Evolutionary conservation across 768 basidiomycete genomes (phyloP), one percentile per base, ranked within the genome.

Genomic region (Boletellus ananiceps): DNA sequence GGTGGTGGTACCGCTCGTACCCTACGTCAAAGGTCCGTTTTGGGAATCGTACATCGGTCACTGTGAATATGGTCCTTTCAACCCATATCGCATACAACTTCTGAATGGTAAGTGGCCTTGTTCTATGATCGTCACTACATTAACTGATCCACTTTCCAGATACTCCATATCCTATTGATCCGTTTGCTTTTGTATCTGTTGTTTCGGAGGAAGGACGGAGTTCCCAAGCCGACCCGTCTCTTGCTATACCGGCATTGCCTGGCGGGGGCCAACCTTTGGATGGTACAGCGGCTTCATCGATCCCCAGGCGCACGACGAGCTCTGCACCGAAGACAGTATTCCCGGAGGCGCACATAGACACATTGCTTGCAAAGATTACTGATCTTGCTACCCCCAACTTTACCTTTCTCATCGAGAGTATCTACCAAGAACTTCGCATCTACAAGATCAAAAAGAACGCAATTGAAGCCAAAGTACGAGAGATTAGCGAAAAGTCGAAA

Each of bases 391-490:
- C 85, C 0, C 71, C 77, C 8, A 90, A 74, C 54, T 71, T 89
- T 21, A 75, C 74, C 8, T 76, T 81, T 47, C 78, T 93, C 25
- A 77, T 91, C 0, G 89, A 92, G 51, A 75, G 80, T 8, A 76
- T 92, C 55, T 80, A 83, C 58, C 80, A 84, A 54, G 85, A 85
- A 23, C 71, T 92, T 35, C 79, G 79, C 29, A 66, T 64, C n/a
- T 71, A 85, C 55, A 84, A 83, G 49, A 78, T 91, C 54, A 90
- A 85, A 73, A 93, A 92, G 75, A 86, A 83, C 43, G 81, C 87
- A 4, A 82, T 93, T 39, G 88, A 90, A 65, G 82, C 81, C 3
- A 92, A 92, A 64, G 73, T 93, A 33, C 74, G 79, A 40, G 88
- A 91, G 65, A 77, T 91, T 12, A 75, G 80, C 14, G 86, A 84